A percentile compares a stretch with the other conserved stretches of the same genome.
phyloP scores from a whole-genome alignment of 179 eudicot genomes.

The Beta corolliflora region DNA sequence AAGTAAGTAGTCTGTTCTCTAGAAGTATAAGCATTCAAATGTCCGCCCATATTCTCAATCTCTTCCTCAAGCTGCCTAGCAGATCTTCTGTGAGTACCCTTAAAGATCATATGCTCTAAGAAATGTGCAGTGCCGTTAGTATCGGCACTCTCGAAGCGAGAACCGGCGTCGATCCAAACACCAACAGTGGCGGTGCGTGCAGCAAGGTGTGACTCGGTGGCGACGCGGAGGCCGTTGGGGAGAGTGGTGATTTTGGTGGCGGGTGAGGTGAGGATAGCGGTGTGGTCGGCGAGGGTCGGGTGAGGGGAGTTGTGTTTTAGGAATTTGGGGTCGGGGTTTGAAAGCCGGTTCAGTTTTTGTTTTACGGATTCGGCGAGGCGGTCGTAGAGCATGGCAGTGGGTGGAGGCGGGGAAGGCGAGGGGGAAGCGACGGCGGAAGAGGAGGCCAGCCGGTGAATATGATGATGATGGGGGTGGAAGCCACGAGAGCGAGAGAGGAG shows the following conservation, averaged over 20 bases:
- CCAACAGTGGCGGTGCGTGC: constrained; percentile 49
- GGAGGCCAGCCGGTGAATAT: constrained; percentile 8
- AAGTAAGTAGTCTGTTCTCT: constrained; percentile 49
- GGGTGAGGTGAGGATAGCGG: constrained; percentile 44
- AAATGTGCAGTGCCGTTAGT: constrained; percentile 78
- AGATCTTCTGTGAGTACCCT: constrained; percentile 57
- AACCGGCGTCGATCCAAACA: constrained; percentile 80
- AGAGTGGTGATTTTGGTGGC: constrained; percentile 46
- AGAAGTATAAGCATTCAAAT: constrained; percentile 50
- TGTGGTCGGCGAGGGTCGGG: constrained; percentile 46
- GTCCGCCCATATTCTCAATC: constrained; percentile 66
- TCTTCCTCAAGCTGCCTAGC: constrained; percentile 64
- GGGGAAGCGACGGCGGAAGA: constrained; percentile 39
- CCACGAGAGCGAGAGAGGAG: constrained; percentile 36
- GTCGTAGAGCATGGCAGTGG: constrained; percentile 62
- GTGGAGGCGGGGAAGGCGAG: constrained; percentile 43
- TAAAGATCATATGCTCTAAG: constrained; percentile 76
- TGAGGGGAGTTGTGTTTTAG: constrained; percentile 57
- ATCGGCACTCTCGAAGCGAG: constrained; percentile 64
- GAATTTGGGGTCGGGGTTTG: constrained; percentile 51
- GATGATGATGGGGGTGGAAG: constrained; percentile 7
- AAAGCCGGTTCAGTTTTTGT: constrained; percentile 44
- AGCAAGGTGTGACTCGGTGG: constrained; percentile 48
- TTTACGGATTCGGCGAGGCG: constrained; percentile 58
- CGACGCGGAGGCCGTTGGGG: constrained; percentile 51